Percentiles rank a stretch among this genome's conserved stretches.
Evolutionary conservation across 1,139 yeast species (phyloP).

Genomic region (Sugiyamaella novakii): DNA sequence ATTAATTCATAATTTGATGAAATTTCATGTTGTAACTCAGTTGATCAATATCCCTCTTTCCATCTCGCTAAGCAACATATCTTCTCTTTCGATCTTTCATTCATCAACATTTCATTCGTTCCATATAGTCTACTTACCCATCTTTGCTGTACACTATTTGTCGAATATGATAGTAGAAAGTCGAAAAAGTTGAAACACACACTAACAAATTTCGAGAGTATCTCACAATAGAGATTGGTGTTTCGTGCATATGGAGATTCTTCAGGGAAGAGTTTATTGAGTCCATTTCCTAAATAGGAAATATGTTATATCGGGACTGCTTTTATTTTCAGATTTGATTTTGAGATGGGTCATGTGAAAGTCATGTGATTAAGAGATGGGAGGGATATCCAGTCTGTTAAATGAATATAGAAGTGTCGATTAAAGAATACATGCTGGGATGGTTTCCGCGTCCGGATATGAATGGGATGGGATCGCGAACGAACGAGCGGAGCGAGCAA

Average conservation of each 20-base stretch:
- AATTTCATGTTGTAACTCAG: too few relatives aligned
- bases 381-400: neutral
- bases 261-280: slow-evolving; percentile 12
- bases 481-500: neutral
- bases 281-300: slow-evolving; percentile 17
- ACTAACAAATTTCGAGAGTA: slow-evolving; percentile 16
- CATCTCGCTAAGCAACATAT: too few relatives aligned
- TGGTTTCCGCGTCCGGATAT: too few relatives aligned
- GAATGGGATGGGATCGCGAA: too few relatives aligned
- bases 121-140: slow-evolving; percentile 18
- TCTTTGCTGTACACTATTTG: slow-evolving; percentile 21
- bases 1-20: too few relatives aligned
- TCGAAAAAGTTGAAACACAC: slow-evolving; percentile 16
- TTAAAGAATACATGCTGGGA: neutral
- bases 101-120: slow-evolving; percentile 1
- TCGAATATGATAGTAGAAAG: slow-evolving; percentile 14
- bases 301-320: slow-evolving; percentile 9
- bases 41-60: slow-evolving; percentile 5
- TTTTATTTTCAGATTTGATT: too few relatives aligned
- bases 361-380: neutral
- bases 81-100: neutral
- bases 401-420: neutral
- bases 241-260: slow-evolving; percentile 15
- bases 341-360: too few relatives aligned
- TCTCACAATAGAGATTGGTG: slow-evolving; percentile 12